phyloP scores from a whole-genome alignment of 192 early-diverging fungal species.

The Coemansia sp. region DNA sequence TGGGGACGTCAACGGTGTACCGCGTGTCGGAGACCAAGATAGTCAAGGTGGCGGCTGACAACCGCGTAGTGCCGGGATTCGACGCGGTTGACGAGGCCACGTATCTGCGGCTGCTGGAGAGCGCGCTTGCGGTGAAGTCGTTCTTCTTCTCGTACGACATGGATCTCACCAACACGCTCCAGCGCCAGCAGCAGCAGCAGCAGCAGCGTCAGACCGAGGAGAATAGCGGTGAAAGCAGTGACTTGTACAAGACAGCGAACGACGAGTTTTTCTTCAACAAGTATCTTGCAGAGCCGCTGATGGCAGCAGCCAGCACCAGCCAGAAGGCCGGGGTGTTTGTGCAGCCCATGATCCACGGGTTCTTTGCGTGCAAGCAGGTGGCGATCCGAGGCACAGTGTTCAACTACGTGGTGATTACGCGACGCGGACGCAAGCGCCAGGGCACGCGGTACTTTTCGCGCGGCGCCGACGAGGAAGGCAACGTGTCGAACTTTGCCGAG shows the following conservation, averaged over 20 bases:
- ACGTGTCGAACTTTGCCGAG: constrained; percentile 97
- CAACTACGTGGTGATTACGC: constrained; percentile 78
- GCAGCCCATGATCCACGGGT: constrained; percentile 89
- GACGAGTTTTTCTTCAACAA: constrained; percentile 96
- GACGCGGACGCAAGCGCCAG: constrained; percentile 76
- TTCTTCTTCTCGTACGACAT: constrained; percentile 86
- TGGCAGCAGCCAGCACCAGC: constrained; percentile 48
- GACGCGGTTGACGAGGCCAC: constrained; percentile 61
- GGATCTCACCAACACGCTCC: constrained; percentile 83
- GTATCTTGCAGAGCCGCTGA: constrained; percentile 67
- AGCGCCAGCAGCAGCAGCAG: constrained; percentile 60
- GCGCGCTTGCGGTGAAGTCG: constrained; percentile 54
- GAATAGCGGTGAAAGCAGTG: neutral
- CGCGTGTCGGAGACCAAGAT: constrained; percentile 43
- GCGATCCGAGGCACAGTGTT: constrained; percentile 69
- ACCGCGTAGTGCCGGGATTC: constrained; percentile 18
- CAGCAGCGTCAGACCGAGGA: neutral
- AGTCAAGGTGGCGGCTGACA: constrained; percentile 36
- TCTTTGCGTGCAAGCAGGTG: constrained; percentile 60
- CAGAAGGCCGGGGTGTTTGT: constrained; percentile 68
- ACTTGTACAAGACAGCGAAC: constrained; percentile 63
- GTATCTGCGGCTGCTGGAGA: constrained; percentile 63
- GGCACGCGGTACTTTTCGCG: constrained; percentile 93
- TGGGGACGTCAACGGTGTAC: constrained; percentile 45
- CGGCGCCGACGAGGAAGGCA: constrained; percentile 86